Base-by-base conservation (phyloP, 2,329 filamentous ascomycete species). In the Fusarium udum region DNA sequence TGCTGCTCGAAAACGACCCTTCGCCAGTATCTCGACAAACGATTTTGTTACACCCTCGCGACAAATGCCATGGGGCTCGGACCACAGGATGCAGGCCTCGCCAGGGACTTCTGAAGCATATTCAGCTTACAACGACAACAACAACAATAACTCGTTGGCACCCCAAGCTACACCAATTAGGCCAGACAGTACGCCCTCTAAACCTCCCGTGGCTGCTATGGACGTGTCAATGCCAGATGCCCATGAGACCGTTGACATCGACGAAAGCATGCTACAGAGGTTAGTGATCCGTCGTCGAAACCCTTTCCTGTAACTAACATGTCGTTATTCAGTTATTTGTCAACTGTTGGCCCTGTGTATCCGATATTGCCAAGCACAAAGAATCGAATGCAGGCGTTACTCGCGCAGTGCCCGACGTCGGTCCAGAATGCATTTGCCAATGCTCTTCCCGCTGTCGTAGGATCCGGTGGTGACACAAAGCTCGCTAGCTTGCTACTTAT, bases 361-460 rank as follows among this genome's bases (percentile, higher is more conserved):
- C 92, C 92, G 0, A 84, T 94, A 49, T 83, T 94, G 18, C 87
- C 91, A 4, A 85, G 85, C 59, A 89, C 83, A 61, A 90, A 88
- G 75, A 80, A 82, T 20, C 85, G 85, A n/a, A 80, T 92, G 15
- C 87, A 89, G 64, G 84, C 85, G 14, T 84, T 90, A 26, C 80
- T 94, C 26, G 83, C 84, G 7, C 86, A 87, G 51, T 91, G 89
- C 72, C 87, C 90, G 1, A 76, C 84, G 4, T 80, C 85, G 7
- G 84, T 93, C 18, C 87, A 90, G 69, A 87, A 89, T 64, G 92
- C 91, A 2, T 93, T 94, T 74, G 81, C 88, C 26, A 88, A 90
- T 64, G 90, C 91, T 2, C 83, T 94, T 15, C 85, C 90, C 12
- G 86, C 92, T 20, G 80, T 82, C 16, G 78, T 83, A 36, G 77